phyloP scores from a whole-genome alignment of 306 rosid species.

The Echinosophora koreensis region DNA sequence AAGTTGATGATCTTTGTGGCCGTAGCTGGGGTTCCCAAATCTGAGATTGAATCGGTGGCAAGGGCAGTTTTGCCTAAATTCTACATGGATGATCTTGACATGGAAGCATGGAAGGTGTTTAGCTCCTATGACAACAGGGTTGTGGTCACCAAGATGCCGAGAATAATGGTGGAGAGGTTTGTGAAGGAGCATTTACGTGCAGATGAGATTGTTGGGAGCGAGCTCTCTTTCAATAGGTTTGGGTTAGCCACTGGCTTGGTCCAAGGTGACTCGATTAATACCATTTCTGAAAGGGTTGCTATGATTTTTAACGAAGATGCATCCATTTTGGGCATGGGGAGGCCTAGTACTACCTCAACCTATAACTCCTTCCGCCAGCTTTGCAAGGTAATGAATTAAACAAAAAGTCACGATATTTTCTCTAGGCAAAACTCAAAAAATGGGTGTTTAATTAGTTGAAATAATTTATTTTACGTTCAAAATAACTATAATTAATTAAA shows the following conservation, averaged over 20 bases:
- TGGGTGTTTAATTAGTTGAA: too few species aligned
- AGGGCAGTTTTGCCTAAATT: conserved; percentile 91
- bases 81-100: conserved; percentile 75
- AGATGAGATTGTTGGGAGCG: conserved; percentile 71
- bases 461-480: too few species aligned
- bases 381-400: conserved; percentile 64
- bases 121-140: conserved; percentile 54
- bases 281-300: conserved; percentile 48
- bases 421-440: not conserved
- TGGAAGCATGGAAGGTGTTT: conserved; percentile 74
- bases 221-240: conserved; percentile 63
- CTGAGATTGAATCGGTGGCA: conserved; percentile 76
- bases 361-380: conserved; percentile 51
- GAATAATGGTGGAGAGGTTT: conserved; percentile 82
- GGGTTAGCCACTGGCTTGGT: conserved; percentile 80
- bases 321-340: conserved; percentile 62
- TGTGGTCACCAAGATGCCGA: conserved; percentile 74
- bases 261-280: conserved; percentile 11
- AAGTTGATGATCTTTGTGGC: conserved; percentile 75
- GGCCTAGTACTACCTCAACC: conserved; percentile 30
- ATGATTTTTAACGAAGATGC: conserved; percentile 46
- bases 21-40: conserved; percentile 56
- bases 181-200: conserved; percentile 84
- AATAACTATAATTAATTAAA: too few species aligned
- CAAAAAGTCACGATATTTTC: not conserved